These are phyloP conservation scores for Candida ortonii DNA, from an alignment of 805 yeast species.

Conservation along the genomic window DNA sequence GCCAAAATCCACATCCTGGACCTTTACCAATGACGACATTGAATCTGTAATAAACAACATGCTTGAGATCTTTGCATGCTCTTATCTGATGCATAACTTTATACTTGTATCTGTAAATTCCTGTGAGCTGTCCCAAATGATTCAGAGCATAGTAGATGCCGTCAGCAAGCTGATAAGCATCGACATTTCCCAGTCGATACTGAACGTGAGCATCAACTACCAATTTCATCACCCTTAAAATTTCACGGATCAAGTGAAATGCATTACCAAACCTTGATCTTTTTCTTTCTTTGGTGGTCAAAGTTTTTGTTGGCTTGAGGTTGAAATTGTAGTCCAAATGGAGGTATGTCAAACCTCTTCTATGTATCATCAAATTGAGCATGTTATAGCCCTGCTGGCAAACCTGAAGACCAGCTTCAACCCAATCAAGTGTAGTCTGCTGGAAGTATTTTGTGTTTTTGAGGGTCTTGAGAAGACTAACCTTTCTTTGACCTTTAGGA, in stretches of 20 bases:
- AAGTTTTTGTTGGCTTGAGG: constrained; percentile 91
- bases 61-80: constrained; percentile 93
- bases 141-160: constrained; percentile 87
- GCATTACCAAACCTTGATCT: constrained; percentile 95
- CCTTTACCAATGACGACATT: constrained; percentile 91
- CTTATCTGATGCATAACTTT: constrained; percentile 98
- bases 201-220: constrained; percentile 94
- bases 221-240: constrained; percentile 76
- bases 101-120: constrained; percentile 94
- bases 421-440: constrained; percentile 94
- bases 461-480: constrained; percentile 60
- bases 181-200: constrained; percentile 83
- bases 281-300: constrained; percentile 94
- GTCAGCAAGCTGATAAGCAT: constrained; percentile 92
- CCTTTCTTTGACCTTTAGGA: constrained; percentile 44
- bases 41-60: constrained; percentile 81
- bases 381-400: constrained; percentile 92
- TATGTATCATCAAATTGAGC: constrained; percentile 84
- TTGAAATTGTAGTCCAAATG: constrained; percentile 96
- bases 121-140: constrained; percentile 94
- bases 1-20: constrained; percentile 99
- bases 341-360: constrained; percentile 84
- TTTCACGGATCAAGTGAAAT: constrained; percentile 89
- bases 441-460: constrained; percentile 84
- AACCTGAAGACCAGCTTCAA: constrained; percentile 94